phyloP scores from a whole-genome alignment of 139 green algal genomes.

The Desmodesmus armatus region DNA sequence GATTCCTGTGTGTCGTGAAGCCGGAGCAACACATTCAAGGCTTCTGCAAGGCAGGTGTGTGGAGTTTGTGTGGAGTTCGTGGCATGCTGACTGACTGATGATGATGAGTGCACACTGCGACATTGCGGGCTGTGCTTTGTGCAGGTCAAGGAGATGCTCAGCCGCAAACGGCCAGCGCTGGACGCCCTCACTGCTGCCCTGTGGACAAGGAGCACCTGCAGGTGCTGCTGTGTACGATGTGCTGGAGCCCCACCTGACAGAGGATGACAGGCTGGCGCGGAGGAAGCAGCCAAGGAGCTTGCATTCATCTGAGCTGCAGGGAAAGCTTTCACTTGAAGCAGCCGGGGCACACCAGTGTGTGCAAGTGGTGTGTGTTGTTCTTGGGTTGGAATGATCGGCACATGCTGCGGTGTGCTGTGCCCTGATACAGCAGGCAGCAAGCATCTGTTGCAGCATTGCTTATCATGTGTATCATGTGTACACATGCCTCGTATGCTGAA shows the following conservation, averaged over 20 bases:
- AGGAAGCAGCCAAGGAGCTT: background rate
- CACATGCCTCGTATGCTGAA: no score
- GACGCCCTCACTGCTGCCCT: constrained; percentile 61
- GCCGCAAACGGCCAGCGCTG: constrained; percentile 67
- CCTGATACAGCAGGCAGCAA: no score
- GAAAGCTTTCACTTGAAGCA: background rate
- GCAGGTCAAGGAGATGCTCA: constrained; percentile 68
- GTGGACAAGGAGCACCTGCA: constrained; percentile 48
- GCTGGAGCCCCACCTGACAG: constrained; percentile 50
- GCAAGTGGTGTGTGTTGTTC: background rate
- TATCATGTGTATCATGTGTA: no score
- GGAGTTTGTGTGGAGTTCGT: background rate
- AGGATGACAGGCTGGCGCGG: constrained; percentile 50
- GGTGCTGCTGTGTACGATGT: constrained; percentile 58
- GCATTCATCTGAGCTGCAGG: constrained; percentile 32
- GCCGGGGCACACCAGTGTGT: background rate
- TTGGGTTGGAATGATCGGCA: background rate
- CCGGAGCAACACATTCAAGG: no score
- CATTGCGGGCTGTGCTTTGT: background rate
- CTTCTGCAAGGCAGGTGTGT: no score
- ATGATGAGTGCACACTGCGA: background rate
- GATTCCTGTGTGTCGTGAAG: no score
- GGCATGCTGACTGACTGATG: background rate
- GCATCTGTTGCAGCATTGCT: background rate
- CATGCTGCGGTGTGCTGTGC: background rate